Evolutionary conservation across 192 early-diverging fungal species (phyloP).

Genomic region (Coemansia sp.): DNA sequence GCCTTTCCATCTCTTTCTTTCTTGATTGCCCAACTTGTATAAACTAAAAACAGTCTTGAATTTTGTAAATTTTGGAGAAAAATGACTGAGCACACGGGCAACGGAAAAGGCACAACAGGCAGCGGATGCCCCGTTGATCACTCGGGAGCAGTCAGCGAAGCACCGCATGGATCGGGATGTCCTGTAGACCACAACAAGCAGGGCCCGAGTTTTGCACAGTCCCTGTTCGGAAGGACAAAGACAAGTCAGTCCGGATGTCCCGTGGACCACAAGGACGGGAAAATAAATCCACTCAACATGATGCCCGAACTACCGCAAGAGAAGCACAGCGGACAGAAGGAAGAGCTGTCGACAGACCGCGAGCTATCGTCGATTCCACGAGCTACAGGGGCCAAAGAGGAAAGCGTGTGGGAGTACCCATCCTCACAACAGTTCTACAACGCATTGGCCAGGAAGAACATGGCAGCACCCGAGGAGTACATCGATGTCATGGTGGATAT

Average conservation of each 20-base stretch:
- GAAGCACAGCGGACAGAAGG: conserved; percentile 64
- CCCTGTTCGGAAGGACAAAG: conserved; percentile 19
- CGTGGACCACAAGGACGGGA: conserved; percentile 50
- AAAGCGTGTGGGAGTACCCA: conserved; percentile 76
- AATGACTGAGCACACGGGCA: not conserved
- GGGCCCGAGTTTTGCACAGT: conserved; percentile 27
- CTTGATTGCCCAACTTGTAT: too few species aligned
- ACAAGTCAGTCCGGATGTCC: conserved; percentile 51
- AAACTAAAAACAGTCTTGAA: too few species aligned
- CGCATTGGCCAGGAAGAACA: conserved; percentile 80
- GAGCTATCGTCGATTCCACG: conserved; percentile 73
- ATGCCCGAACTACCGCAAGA: conserved; percentile 80
- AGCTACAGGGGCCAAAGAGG: conserved; percentile 22
- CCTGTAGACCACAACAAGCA: conserved; percentile 29
- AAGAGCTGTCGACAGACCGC: conserved; percentile 76
- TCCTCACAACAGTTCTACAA: conserved; percentile 91
- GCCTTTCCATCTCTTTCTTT: too few species aligned
- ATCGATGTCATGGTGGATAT: conserved; percentile 94
- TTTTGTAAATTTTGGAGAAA: conserved; percentile 6
- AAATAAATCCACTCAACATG: conserved; percentile 86
- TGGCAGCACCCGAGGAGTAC: conserved; percentile 80
- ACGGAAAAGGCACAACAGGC: not conserved
- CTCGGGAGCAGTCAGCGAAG: conserved; percentile 2
- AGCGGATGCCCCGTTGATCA: conserved; percentile 31
- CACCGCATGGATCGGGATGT: conserved; percentile 27